These are phyloP conservation scores for Tarenaya hassleriana DNA, from an alignment of 345 rosid species.

Conservation along the genomic window DNA sequence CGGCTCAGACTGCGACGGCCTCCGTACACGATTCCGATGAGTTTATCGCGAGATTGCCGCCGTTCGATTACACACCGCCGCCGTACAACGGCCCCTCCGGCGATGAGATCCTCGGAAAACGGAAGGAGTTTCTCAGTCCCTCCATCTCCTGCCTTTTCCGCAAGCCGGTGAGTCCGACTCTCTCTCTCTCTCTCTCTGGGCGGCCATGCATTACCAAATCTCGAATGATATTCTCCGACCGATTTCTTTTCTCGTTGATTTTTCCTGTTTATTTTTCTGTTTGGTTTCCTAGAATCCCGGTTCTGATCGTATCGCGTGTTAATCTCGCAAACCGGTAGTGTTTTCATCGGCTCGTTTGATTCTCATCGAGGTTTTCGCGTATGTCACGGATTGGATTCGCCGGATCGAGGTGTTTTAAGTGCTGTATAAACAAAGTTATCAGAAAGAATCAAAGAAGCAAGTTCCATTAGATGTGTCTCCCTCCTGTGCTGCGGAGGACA, in stretches of 20 bases:
- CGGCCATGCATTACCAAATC: neutral
- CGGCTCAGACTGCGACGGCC: conserved; percentile 25
- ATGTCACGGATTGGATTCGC: too few species aligned
- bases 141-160: conserved; percentile 29
- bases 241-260: too few species aligned
- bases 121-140: conserved; percentile 80
- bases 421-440: too few species aligned
- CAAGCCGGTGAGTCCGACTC: conserved; percentile 52
- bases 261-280: too few species aligned
- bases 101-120: conserved; percentile 54
- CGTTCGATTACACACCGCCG: conserved; percentile 81
- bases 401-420: too few species aligned
- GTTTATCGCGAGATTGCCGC: conserved; percentile 48
- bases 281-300: too few species aligned
- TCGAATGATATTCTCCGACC: neutral
- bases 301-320: too few species aligned
- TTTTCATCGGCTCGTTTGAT: too few species aligned
- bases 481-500: too few species aligned
- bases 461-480: conserved; percentile 30
- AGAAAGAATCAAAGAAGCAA: too few species aligned
- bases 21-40: conserved; percentile 29
- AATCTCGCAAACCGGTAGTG: too few species aligned
- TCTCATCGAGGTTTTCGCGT: too few species aligned
- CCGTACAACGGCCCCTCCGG: conserved; percentile 79
- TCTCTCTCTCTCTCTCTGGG: neutral